Base-by-base conservation (phyloP, 371 early-diverging fungal genomes). In the Mortierella sp. region DNA sequence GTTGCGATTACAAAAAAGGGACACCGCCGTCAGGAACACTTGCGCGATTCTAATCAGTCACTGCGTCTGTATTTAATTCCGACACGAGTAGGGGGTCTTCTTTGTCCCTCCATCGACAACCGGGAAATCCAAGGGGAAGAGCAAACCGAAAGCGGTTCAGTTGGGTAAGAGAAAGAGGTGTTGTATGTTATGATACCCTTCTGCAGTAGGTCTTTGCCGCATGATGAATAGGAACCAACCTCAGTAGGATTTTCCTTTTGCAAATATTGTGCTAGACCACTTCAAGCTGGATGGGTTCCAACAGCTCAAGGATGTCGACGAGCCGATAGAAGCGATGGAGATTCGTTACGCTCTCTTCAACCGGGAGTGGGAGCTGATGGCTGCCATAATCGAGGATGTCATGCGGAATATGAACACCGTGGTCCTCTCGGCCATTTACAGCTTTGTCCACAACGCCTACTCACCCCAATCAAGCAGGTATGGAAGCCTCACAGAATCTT, bases 321-420 rank as follows among this genome's bases (percentile, higher is more conserved):
- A 91, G 53, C 52, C 88, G 4, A 55, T 79, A n/a, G 86, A 79
- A 3, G 75, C 87, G 14, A 85, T 89, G 66, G 66, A 86, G 39
- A 50, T 86, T 44, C 81, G 92, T 70, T 79, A 86, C 39, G 37
- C 64, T 9, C 78, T 80, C 0, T 90, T 88, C 63, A 74, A 86
- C 37, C 58, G 55, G 61, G 80, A 79, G 26, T 91, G 92, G 92
- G 53, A 71, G 22, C 68, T 68, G 24, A 80, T 85, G 29, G 65
- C 86, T 22, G 65, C 74, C 1, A 79, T 85, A 10, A 87, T 91
- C 43, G 86, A 88, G 70, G 70, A 79, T 48, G 84, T 88, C 47
- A 85, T 90, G 72, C 66, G 87, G 47, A 90, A 88, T 64, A 89
- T 89, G 89, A 91, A 91, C 67, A 81, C 87, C 34, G 71, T 71